Conservation (phyloP, 164 flowering plant genomes). For the Stephania cephalantha region DNA sequence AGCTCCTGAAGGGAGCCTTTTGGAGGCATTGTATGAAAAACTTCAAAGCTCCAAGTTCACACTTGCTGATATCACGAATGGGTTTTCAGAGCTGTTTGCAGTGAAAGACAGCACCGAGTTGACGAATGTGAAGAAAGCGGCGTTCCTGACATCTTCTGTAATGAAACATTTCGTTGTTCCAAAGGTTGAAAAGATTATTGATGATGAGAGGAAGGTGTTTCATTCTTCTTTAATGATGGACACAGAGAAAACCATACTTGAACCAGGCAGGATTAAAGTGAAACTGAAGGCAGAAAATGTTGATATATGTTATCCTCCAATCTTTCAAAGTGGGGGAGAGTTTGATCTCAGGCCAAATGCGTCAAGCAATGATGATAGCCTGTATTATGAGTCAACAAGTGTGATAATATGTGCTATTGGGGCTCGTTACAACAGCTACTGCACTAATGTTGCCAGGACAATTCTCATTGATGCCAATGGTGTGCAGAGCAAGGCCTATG, state of each 20-base stretch:
- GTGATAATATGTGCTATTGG: slow-evolving; percentile 74
- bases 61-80: slow-evolving; percentile 54
- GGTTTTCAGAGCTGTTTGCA: slow-evolving; percentile 66
- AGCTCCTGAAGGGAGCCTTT: slow-evolving; percentile 69
- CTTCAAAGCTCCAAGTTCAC: slow-evolving; percentile 34
- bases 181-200: slow-evolving; percentile 64
- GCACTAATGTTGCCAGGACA: slow-evolving; percentile 74
- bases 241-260: slow-evolving; percentile 60
- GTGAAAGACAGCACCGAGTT: slow-evolving; percentile 56
- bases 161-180: slow-evolving; percentile 77
- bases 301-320: slow-evolving; percentile 88
- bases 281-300: slow-evolving; percentile 72
- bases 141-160: slow-evolving; percentile 49
- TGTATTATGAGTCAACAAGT: slow-evolving; percentile 66
- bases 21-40: slow-evolving; percentile 63
- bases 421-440: slow-evolving; percentile 65
- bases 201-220: slow-evolving; percentile 68
- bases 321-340: slow-evolving; percentile 76
- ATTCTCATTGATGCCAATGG: slow-evolving; percentile 62
- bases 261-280: slow-evolving; percentile 50
- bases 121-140: slow-evolving; percentile 61
- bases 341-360: slow-evolving; percentile 85
- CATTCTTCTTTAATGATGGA: slow-evolving; percentile 75
- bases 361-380: slow-evolving; percentile 59
- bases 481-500: slow-evolving; percentile 69